phyloP scores from a whole-genome alignment of 2,329 filamentous ascomycete species.

The Curvularia lunata region DNA sequence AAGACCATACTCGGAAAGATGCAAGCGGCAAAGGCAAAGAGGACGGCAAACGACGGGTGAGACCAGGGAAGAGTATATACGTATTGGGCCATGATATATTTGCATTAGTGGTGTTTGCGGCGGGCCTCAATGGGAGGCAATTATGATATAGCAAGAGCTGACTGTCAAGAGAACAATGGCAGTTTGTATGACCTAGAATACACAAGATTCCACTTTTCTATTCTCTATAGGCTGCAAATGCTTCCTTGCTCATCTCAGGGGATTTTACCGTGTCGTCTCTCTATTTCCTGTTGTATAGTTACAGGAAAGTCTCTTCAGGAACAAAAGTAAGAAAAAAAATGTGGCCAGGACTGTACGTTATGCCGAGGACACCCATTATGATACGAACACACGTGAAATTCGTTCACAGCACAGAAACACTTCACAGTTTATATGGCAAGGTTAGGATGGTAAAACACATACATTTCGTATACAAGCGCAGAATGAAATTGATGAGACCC shows the following conservation, averaged over 20 bases:
- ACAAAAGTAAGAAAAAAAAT: no score
- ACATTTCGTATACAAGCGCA: slow-evolving; percentile 44
- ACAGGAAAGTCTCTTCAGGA: no score
- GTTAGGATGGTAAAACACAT: slow-evolving; percentile 14
- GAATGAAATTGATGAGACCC: slow-evolving; percentile 38
- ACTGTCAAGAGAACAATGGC: background rate
- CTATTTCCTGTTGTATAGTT: no score
- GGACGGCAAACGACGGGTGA: slow-evolving; percentile 1
- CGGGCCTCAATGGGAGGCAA: background rate
- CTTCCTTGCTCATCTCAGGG: background rate
- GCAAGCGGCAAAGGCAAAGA: slow-evolving; percentile 26
- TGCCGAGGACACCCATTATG: no score
- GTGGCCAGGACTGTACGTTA: no score
- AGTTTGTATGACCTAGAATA: background rate
- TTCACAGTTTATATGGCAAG: background rate
- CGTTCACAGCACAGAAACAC: background rate
- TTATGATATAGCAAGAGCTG: background rate
- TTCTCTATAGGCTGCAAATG: background rate
- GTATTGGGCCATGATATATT: background rate
- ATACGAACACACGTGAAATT: no score
- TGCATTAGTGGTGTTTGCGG: background rate
- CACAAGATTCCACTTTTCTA: background rate
- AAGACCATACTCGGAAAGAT: slow-evolving; percentile 41
- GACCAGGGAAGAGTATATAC: background rate
- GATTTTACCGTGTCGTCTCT: no score